A percentile compares a stretch with the other conserved stretches of the same genome.
Conservation (phyloP, 192 early-diverging fungal genomes). For the Coemansia javaensis region DNA sequence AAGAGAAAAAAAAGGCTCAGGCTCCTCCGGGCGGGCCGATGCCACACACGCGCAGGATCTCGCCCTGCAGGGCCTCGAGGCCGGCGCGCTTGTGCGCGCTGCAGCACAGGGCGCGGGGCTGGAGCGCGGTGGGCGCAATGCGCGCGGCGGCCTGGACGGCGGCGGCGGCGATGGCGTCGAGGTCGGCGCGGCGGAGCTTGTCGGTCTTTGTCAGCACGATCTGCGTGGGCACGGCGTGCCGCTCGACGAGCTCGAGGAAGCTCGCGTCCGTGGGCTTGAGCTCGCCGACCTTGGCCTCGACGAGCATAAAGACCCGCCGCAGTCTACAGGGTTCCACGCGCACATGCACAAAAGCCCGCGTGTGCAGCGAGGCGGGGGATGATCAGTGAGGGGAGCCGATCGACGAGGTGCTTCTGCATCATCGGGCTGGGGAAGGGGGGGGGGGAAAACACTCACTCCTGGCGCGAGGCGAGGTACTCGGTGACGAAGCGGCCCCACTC, state of each 20-base stretch:
- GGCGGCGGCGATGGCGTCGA: constrained; percentile 8
- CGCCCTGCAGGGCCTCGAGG: constrained; percentile 26
- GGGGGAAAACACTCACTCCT: constrained; percentile 31
- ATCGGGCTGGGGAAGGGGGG: too few species aligned
- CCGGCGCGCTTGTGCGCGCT: constrained; percentile 30
- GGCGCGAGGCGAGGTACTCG: constrained; percentile 35
- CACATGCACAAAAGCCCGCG: too few species aligned
- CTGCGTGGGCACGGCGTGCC: constrained; percentile 20
- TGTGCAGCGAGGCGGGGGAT: too few species aligned
- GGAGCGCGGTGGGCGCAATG: constrained; percentile 24
- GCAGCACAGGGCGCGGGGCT: constrained; percentile 14
- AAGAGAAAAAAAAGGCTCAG: too few species aligned
- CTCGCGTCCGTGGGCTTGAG: constrained; percentile 40
- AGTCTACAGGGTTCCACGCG: constrained; percentile 13
- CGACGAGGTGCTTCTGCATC: too few species aligned
- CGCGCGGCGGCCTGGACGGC: constrained; percentile 7
- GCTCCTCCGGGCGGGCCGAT: not conserved
- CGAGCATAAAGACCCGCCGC: constrained; percentile 41
- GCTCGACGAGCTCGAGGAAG: constrained; percentile 38
- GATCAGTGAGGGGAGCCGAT: too few species aligned
- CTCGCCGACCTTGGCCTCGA: constrained; percentile 52
- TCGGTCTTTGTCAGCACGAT: constrained; percentile 47
- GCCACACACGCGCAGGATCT: constrained; percentile 26
- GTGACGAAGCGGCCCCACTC: constrained; percentile 51
- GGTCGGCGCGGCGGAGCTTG: constrained; percentile 31